Evolutionary conservation across 495 filamentous ascomycete species (phyloP), one percentile per base, ranked within the genome.

Genomic region (Penicillium samsonianum): DNA sequence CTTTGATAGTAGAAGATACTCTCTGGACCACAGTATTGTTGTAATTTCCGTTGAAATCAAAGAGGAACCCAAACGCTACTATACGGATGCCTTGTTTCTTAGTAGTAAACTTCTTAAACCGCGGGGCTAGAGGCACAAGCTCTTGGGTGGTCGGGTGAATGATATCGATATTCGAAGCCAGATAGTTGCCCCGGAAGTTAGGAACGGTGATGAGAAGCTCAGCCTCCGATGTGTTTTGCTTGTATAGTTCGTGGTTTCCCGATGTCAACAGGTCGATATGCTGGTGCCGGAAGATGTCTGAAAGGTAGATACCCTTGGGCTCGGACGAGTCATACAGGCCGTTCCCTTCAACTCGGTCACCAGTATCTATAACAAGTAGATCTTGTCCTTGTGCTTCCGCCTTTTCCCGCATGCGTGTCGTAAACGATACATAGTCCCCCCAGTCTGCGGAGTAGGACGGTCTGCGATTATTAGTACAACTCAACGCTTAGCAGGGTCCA

Each of bases 381-480:
- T 98, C 94, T 30, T 84, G 83, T 20, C 89, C 91, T 40, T 86
- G 79, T 4, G 83, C 78, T 65, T 97, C 89, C 22, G 91, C 90
- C 67, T 81, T 86, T 61, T 84, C 77, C 23, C 84, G 87, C 81
- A 98, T 84, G 62, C 90, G 91, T 31, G 85, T 74, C 20, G 92
- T 84, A 65, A 98, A 96, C 10, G 94, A 98, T 62, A 98, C 82
- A 73, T 98, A 98, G 75, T 98, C 94, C 35, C 94, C 94, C 89
- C 94, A 97, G 69, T 98, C 94, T 37, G 91, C 95, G 16, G 91
- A 92, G 70, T 90, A 98, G 25, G 91, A 91, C 1, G 91, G 78
- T 74, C 87, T 90, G 63, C 33, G 53, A 46, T 50, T 8, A 50
- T 77, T 44, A 77, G 72, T 59, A 19, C 33, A 37, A 23, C 31